Evolutionary conservation across 1,139 yeast species (phyloP).

Genomic region (Saccharomyces hybrid): DNA sequence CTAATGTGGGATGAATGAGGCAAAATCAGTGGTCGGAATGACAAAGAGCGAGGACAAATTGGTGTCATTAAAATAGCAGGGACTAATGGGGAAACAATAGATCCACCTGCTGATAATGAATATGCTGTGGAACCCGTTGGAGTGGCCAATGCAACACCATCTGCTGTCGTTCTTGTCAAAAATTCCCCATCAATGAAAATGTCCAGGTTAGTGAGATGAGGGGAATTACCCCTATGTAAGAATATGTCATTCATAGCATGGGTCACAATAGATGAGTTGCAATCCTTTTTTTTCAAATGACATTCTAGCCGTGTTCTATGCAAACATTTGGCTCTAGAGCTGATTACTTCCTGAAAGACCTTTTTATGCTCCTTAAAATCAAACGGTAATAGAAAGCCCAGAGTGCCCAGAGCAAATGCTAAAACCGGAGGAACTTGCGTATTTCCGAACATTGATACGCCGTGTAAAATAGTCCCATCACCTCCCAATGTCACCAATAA

Average conservation of each 20-base stretch:
- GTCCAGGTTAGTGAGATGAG: constrained; percentile 77
- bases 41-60: constrained; percentile 80
- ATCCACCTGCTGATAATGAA: constrained; percentile 83
- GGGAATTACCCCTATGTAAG: constrained; percentile 81
- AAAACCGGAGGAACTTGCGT: constrained; percentile 77
- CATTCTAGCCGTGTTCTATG: constrained; percentile 76
- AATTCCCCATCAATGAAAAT: constrained; percentile 74
- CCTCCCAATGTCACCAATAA: constrained; percentile 85
- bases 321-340: constrained; percentile 60
- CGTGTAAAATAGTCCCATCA: constrained; percentile 85
- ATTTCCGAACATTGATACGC: constrained; percentile 57
- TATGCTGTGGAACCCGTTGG: constrained; percentile 97
- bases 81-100: constrained; percentile 84
- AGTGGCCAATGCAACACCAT: constrained; percentile 76
- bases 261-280: constrained; percentile 23
- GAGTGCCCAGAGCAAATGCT: constrained; percentile 83
- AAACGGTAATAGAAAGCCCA: constrained; percentile 86
- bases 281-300: constrained; percentile 40
- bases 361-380: constrained; percentile 54
- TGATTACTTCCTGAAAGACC: constrained; percentile 62
- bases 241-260: constrained; percentile 92
- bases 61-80: constrained; percentile 80
- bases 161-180: constrained; percentile 85
- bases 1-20: constrained; percentile 68
- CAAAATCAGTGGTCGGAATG: constrained; percentile 77